Evolutionary conservation across 1,284 basidiomycete species (phyloP).

Genomic region (Leccinum fuscescens): DNA sequence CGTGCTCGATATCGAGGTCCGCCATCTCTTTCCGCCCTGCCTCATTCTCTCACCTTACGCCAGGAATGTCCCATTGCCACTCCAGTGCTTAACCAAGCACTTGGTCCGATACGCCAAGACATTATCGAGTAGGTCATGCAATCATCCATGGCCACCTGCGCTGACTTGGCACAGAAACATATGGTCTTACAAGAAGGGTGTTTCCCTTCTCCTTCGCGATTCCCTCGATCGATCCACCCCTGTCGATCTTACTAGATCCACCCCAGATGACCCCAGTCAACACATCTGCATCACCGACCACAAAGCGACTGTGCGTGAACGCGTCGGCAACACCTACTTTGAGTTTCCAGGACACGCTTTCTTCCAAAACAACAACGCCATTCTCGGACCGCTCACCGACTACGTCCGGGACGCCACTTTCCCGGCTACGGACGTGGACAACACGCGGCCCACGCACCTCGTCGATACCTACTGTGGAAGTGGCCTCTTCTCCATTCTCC

Average conservation of each 20-base stretch:
- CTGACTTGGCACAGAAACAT: constrained; percentile 60
- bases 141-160: not conserved
- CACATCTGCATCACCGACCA: constrained; percentile 86
- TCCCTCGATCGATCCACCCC: constrained; percentile 50
- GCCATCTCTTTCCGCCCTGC: constrained; percentile 17
- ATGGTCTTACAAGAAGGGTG: constrained; percentile 81
- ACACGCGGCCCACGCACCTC: constrained; percentile 64
- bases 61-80: constrained; percentile 95
- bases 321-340: constrained; percentile 80
- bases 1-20: constrained; percentile 92
- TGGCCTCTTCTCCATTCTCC: constrained; percentile 89
- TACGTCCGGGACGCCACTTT: constrained; percentile 82
- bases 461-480: constrained; percentile 92
- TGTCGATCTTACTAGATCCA: constrained; percentile 11
- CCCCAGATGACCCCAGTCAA: constrained; percentile 38
- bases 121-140: constrained; percentile 61
- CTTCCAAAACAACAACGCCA: constrained; percentile 98
- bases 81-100: constrained; percentile 71
- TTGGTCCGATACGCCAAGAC: constrained; percentile 61
- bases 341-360: constrained; percentile 89
- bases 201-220: constrained; percentile 89
- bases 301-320: constrained; percentile 79
- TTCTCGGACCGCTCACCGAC: constrained; percentile 78
- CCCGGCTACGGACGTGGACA: constrained; percentile 21
- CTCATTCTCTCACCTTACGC: not conserved